Evolutionary conservation across 352 stramenopile species (phyloP).

Genomic region (Globisporangium parvum): DNA sequence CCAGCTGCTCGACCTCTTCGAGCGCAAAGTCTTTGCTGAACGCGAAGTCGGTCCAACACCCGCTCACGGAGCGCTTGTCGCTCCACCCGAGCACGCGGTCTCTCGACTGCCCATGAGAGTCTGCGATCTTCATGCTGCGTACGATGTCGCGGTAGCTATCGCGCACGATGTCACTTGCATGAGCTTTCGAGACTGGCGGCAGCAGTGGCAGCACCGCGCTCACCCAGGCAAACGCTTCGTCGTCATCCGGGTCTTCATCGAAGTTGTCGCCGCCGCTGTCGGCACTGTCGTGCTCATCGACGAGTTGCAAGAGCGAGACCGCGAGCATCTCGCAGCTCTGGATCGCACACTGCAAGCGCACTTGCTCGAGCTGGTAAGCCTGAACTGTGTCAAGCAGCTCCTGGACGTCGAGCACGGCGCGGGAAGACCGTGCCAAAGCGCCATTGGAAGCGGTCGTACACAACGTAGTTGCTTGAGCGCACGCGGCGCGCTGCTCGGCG

Average conservation of each 20-base stretch:
- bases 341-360: conserved; percentile 4
- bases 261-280: background rate
- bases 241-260: background rate
- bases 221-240: conserved; percentile 13
- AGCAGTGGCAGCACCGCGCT: conserved; percentile 15
- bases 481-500: background rate
- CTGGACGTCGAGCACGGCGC: background rate
- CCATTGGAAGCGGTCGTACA: background rate
- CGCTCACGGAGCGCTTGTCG: conserved; percentile 26
- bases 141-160: conserved; percentile 8
- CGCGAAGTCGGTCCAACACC: conserved; percentile 29
- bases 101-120: too few relatives aligned
- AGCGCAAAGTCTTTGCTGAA: conserved; percentile 34
- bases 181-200: conserved; percentile 7
- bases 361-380: conserved; percentile 7
- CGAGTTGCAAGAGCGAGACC: background rate
- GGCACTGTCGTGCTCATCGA: background rate
- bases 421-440: background rate
- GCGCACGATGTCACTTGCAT: conserved; percentile 1
- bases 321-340: background rate
- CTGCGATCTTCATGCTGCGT: conserved; percentile 10
- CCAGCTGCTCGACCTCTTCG: conserved; percentile 18
- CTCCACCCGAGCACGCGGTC: conserved; percentile 29
- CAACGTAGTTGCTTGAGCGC: background rate
- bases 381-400: conserved; percentile 2